Conservation (phyloP, 1,284 basidiomycete species). For the Paramarasmius palmivorus region DNA sequence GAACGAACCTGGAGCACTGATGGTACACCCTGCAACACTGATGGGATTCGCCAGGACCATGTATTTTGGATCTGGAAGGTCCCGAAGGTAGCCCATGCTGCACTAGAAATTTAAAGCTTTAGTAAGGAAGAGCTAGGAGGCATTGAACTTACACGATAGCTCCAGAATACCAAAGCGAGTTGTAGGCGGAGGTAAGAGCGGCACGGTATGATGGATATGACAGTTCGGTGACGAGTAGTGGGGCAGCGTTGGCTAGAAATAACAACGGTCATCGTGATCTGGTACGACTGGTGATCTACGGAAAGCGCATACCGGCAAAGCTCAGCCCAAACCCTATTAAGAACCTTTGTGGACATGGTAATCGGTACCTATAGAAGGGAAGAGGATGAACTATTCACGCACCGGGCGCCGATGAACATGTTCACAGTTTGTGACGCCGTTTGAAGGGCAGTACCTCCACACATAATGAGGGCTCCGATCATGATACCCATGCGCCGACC, state of each 20-base stretch:
- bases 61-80: slow-evolving; percentile 63
- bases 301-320: slow-evolving; percentile 45
- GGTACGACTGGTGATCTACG: too few relatives aligned
- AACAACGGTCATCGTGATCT: too few relatives aligned
- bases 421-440: slow-evolving; percentile 70
- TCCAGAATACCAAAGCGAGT: slow-evolving; percentile 81
- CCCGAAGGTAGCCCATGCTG: slow-evolving; percentile 77
- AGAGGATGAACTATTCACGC: slow-evolving; percentile 17
- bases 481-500: slow-evolving; percentile 66
- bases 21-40: slow-evolving; percentile 63
- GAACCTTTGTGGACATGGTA: slow-evolving; percentile 40
- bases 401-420: slow-evolving; percentile 83
- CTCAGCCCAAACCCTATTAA: slow-evolving; percentile 80
- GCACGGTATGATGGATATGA: slow-evolving; percentile 79
- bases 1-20: slow-evolving; percentile 63
- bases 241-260: slow-evolving; percentile 55
- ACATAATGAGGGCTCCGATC: slow-evolving; percentile 65
- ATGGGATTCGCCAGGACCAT: slow-evolving; percentile 79
- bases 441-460: slow-evolving; percentile 66
- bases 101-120: slow-evolving; percentile 34
- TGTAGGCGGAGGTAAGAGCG: slow-evolving; percentile 70
- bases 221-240: slow-evolving; percentile 76
- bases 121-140: not conserved
- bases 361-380: slow-evolving; percentile 1
- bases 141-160: slow-evolving; percentile 58